Percentiles rank a stretch among this genome's conserved stretches.
Conservation (phyloP, 148 eudicot genomes). For the Vaccinium vitisidaea region DNA sequence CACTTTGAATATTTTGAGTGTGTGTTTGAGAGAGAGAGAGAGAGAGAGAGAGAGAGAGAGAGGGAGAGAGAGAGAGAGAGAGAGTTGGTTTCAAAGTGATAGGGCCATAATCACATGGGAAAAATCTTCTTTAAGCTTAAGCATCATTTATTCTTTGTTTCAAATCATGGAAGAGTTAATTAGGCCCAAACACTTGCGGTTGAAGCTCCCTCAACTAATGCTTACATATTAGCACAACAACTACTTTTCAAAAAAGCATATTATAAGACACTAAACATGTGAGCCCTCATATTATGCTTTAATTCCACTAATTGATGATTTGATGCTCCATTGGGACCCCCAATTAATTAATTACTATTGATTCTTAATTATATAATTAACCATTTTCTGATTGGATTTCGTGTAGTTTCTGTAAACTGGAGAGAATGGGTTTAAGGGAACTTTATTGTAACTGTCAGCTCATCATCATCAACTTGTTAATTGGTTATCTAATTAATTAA, state of each 20-base stretch:
- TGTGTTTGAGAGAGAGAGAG: background rate
- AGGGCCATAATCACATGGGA: conserved; percentile 6
- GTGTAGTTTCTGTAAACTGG: background rate
- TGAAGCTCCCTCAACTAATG: background rate
- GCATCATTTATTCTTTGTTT: background rate
- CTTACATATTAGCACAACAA: background rate
- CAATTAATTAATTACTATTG: background rate
- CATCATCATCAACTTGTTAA: conserved; percentile 22
- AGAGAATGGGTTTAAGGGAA: background rate
- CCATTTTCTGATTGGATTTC: background rate
- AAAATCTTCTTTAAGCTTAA: conserved; percentile 14
- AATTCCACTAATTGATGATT: conserved; percentile 10
- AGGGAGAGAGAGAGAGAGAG: background rate
- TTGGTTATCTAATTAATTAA: conserved; percentile 8
- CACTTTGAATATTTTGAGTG: background rate
- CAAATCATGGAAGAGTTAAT: conserved; percentile 6
- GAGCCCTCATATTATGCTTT: background rate
- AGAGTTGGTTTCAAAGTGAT: background rate
- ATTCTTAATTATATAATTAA: too few relatives aligned
- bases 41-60: background rate
- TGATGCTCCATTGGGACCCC: conserved; percentile 11
- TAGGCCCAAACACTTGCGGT: conserved; percentile 10
- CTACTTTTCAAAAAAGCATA: background rate
- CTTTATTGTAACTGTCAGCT: conserved; percentile 15
- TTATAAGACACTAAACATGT: background rate